Evolutionary conservation across 1,284 basidiomycete genomes (phyloP).

Genomic region (Microbotryum silenes-acaulis): DNA sequence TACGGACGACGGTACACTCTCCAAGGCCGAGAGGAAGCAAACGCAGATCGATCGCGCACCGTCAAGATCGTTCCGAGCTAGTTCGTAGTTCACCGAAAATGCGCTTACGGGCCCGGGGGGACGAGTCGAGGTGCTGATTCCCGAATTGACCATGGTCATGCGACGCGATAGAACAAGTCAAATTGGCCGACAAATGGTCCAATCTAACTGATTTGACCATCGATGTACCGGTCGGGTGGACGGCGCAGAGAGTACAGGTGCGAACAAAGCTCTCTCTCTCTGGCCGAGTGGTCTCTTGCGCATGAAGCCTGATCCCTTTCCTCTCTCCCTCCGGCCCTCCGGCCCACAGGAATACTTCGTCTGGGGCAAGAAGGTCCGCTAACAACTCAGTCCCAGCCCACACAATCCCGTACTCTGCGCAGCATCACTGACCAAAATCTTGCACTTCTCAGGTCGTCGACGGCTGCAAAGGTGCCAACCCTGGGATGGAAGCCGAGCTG

Average conservation of each 20-base stretch:
- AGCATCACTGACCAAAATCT: background rate
- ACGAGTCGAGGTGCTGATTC: too few relatives aligned
- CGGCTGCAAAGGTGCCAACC: slow-evolving; percentile 40
- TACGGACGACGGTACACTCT: slow-evolving; percentile 15
- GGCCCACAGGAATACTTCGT: slow-evolving; percentile 29
- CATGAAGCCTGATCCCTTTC: too few relatives aligned
- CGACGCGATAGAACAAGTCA: slow-evolving; percentile 23
- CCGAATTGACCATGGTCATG: too few relatives aligned
- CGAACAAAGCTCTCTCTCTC: background rate
- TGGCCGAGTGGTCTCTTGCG: too few relatives aligned
- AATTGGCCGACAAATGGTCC: slow-evolving; percentile 45
- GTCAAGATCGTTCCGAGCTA: slow-evolving; percentile 39
- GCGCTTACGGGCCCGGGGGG: too few relatives aligned
- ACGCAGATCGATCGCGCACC: slow-evolving; percentile 42
- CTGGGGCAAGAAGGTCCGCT: slow-evolving; percentile 45
- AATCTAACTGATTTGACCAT: slow-evolving; percentile 43
- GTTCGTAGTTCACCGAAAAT: slow-evolving; percentile 1
- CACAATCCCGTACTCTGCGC: too few relatives aligned
- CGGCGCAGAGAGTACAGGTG: slow-evolving; percentile 13
- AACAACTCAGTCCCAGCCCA: slow-evolving; percentile 21
- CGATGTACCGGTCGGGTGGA: slow-evolving; percentile 39
- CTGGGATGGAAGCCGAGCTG: slow-evolving; percentile 37
- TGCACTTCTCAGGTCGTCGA: slow-evolving; percentile 1
- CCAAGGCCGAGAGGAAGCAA: slow-evolving; percentile 37
- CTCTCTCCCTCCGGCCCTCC: background rate